Percentiles rank a stretch among this genome's conserved stretches.
These are phyloP conservation scores for Penicillium silybi DNA, from an alignment of 495 filamentous ascomycete genomes.

Conservation along the genomic window DNA sequence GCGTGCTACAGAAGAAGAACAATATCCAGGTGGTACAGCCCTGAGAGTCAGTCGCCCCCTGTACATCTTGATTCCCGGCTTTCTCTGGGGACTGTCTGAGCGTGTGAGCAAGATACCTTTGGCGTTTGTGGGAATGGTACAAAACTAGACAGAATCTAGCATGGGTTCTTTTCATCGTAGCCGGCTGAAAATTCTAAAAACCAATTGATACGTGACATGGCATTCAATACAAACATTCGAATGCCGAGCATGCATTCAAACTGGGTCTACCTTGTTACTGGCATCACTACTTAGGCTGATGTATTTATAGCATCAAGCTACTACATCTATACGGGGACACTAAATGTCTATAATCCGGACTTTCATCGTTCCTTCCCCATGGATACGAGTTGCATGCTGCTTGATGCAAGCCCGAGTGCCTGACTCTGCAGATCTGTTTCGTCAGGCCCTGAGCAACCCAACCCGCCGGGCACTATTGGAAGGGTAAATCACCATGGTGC, in stretches of 20 bases:
- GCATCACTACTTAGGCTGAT: not conserved
- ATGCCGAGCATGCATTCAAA: not conserved
- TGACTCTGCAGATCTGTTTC: conserved; percentile 7
- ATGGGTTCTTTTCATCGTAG: conserved; percentile 12
- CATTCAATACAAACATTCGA: not conserved
- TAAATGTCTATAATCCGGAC: not conserved
- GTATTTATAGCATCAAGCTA: not conserved
- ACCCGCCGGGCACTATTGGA: not conserved
- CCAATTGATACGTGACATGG: not conserved
- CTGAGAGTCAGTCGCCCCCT: conserved; percentile 28
- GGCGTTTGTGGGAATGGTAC: conserved; percentile 23
- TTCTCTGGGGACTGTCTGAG: conserved; percentile 1
- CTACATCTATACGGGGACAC: not conserved
- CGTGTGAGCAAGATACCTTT: conserved; percentile 11
- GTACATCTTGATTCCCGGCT: conserved; percentile 13
- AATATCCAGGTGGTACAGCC: conserved; percentile 94
- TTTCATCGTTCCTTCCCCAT: not conserved
- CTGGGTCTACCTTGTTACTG: not conserved
- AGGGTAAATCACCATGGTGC: not conserved
- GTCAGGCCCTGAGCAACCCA: conserved; percentile 13
- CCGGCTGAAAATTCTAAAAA: conserved; percentile 3
- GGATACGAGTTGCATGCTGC: not conserved
- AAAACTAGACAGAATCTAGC: conserved; percentile 23
- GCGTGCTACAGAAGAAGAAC: conserved; percentile 80
- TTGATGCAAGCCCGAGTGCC: conserved; percentile 22